Base-by-base conservation (phyloP, 1,284 basidiomycete species). In the Ganoderma meredithae region DNA sequence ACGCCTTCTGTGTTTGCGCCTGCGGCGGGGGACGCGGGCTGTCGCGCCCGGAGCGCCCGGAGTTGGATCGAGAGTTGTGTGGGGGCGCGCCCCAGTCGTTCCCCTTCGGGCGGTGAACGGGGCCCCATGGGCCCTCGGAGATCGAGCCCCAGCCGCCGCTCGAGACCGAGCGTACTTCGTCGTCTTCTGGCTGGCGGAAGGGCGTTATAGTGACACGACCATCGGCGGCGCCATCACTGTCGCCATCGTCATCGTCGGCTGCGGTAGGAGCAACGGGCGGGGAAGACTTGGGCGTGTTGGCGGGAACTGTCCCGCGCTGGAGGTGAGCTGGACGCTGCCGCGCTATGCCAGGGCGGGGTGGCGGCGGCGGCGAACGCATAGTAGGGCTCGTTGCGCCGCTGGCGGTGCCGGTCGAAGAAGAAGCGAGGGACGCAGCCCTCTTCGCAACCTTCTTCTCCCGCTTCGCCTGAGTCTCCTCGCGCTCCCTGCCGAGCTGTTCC, bases 291-390 rank as follows among this genome's bases (percentile, higher is more conserved):
- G 39, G 58, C 17, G 47, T n/a, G 31, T 22, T 8, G 60, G 65
- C 19, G 17, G 62, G 64, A n/a, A 68, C 56, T 1, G 68, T 66
- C 17, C 64, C 65, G 1, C 36, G 27, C n/a, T 40, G 65, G 33
- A 72, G 64, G 25, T 72, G 68, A 5, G 66, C 25, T 1, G 71
- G 71, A 7, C 62, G 62, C 36, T 64, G 36, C n/a, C 53, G 40
- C 19, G 71, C 41, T 1, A 63, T 68, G 2, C 64, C 62, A 12
- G 43, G 6, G 39, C 62, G 71, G 17, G 68, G 62, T 36, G 68
- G 71, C 3, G 71, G 56, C 1, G 68, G 71, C 0, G 62, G 65
- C n/a, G 41, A 19, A 22, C 61, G 63, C 43, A 33, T 25, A 13
- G 19, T 3, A 2, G 47, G 58, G 22, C 44, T 58, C 10, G 58